Percentiles rank a stretch among this genome's conserved stretches.
Conservation (phyloP, 2,329 filamentous ascomycete species). For the Beauveria varroae region DNA sequence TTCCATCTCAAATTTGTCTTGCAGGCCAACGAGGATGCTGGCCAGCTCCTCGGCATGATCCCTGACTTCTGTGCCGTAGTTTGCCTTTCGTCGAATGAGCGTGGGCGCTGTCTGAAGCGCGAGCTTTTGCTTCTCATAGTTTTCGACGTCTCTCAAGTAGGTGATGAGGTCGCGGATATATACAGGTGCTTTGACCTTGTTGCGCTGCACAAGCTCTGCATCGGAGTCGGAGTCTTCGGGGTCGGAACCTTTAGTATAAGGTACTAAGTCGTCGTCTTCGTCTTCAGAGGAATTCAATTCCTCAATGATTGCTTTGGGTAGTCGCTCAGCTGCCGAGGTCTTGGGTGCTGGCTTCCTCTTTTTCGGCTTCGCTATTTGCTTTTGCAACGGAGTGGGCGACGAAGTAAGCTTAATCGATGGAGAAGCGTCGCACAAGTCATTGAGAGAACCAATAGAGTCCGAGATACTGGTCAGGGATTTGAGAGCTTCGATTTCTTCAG, state of each 20-base stretch:
- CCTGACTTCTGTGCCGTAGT: conserved; percentile 79
- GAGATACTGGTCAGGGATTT: conserved; percentile 54
- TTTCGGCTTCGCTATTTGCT: conserved; percentile 18
- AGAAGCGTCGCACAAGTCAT: conserved; percentile 34
- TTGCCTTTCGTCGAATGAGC: conserved; percentile 80
- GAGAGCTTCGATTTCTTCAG: conserved; percentile 68
- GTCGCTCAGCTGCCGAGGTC: conserved; percentile 20
- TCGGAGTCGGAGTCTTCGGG: conserved; percentile 90
- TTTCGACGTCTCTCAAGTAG: conserved; percentile 73
- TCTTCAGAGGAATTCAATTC: conserved; percentile 55
- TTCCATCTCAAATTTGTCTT: conserved; percentile 78
- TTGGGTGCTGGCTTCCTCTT: conserved; percentile 22
- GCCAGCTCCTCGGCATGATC: conserved; percentile 80
- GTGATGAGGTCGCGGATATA: conserved; percentile 81
- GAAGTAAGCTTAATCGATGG: background rate
- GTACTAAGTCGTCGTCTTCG: conserved; percentile 60
- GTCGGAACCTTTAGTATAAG: conserved; percentile 83
- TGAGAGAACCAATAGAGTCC: conserved; percentile 55
- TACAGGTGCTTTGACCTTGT: conserved; percentile 78
- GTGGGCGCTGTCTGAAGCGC: conserved; percentile 68
- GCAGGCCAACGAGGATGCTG: conserved; percentile 65
- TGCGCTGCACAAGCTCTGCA: conserved; percentile 73
- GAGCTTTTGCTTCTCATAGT: conserved; percentile 76
- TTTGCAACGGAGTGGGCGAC: conserved; percentile 6
- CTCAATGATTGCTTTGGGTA: conserved; percentile 50